Evolutionary conservation across 2,329 filamentous ascomycete species (phyloP), one percentile per base, ranked within the genome.

Genomic region (Aspergillus sergii): DNA sequence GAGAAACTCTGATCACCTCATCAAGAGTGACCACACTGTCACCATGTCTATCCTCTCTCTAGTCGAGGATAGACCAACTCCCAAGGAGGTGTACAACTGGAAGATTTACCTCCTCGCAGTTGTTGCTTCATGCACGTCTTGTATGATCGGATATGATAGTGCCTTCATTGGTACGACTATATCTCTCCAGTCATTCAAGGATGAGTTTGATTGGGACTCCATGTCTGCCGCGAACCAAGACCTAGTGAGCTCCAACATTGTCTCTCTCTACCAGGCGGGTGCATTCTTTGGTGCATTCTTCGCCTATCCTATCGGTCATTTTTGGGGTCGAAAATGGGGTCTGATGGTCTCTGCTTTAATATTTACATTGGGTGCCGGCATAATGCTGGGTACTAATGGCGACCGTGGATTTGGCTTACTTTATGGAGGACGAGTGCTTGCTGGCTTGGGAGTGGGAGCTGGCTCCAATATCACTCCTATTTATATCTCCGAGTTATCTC

Each of bases 131-230:
- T 86, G 82, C 72, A 84, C 85, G 57, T 83, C 84, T 62, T 86
- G 84, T 71, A 87, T 86, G 82, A 86, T 86, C 66, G 83, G 84
- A 19, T 86, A 86, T 66, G 91, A 93, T 75, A 90, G 86, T 58
- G 89, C 91, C 67, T 94, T 94, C 77, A 93, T 94, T 69, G 91
- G 90, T 65, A 91, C 89, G 0, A 93, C 91, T 1, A 80, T 94
- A 36, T 86, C 89, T 2, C 82, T 94, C 34, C 82, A 85, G 0
- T 90, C 90, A 0, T 94, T 94, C 77, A 82, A 81, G 51, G 71
- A 81, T 1, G 91, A 94, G 73, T 94, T 94, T 75, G 70, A 81
- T 16, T 89, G 93, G 69, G 79, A 75, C 2, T 71, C 77, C 2
- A 85, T 89, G 78, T 26, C 60, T 19, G 9, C 48, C 54, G 9